Evolutionary conservation across 306 rosid species (phyloP).

Genomic region (Prunus padus): DNA sequence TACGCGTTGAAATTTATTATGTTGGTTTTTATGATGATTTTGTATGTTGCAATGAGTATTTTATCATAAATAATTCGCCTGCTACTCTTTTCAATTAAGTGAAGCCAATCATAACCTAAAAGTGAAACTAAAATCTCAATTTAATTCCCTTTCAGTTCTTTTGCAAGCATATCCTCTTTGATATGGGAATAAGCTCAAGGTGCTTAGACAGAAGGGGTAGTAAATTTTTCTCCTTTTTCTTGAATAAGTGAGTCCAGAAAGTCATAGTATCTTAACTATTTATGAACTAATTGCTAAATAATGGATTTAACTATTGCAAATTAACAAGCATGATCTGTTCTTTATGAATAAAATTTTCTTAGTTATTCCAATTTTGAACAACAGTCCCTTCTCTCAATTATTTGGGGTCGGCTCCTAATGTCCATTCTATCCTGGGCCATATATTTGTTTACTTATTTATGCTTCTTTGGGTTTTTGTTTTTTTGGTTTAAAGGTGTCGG

Average conservation of each 20-base stretch:
- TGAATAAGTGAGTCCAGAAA: neutral
- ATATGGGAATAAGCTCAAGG: neutral
- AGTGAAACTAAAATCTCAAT: too few species aligned
- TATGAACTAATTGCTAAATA: neutral
- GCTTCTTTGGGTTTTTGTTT: neutral
- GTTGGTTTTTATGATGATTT: neutral
- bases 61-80: neutral
- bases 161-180: neutral
- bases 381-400: neutral
- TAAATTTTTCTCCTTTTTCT: neutral
- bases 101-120: neutral
- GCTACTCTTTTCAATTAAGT: neutral
- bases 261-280: neutral
- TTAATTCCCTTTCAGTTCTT: neutral
- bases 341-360: neutral
- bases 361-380: neutral
- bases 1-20: neutral
- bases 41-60: neutral
- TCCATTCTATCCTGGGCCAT: neutral
- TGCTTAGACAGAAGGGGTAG: neutral
- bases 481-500: slow-evolving; percentile 30
- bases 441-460: neutral
- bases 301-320: neutral
- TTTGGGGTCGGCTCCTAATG: neutral
- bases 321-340: slow-evolving; percentile 10